A percentile compares a stretch with the other conserved stretches of the same genome.
Evolutionary conservation across 129 eudicot genomes (phyloP).

Genomic region (Silybum marianum): DNA sequence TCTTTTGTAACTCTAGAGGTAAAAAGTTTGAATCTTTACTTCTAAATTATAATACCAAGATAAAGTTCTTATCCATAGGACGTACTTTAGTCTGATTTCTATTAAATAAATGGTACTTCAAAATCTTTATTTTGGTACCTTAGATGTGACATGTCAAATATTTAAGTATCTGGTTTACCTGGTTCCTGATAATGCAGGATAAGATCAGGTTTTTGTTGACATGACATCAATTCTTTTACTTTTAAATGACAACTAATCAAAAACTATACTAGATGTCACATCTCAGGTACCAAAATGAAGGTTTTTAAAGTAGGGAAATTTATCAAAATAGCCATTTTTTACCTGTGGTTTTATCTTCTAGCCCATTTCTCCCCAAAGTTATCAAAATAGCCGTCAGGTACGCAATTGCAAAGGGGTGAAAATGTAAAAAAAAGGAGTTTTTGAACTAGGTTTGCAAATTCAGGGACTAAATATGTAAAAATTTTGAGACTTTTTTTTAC

Average conservation of each 20-base stretch:
- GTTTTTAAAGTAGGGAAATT: neutral
- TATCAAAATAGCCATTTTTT: too few relatives aligned
- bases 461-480: too few relatives aligned
- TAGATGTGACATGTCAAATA: neutral
- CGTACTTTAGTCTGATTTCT: too few relatives aligned
- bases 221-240: neutral
- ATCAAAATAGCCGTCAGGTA: too few relatives aligned
- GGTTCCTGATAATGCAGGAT: neutral
- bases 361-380: too few relatives aligned
- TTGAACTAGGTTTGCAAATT: too few relatives aligned
- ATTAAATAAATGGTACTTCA: neutral
- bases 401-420: too few relatives aligned
- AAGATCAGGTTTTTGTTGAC: neutral
- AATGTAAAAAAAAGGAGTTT: too few relatives aligned
- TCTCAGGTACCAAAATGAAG: neutral
- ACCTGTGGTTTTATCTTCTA: too few relatives aligned
- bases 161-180: neutral
- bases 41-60: neutral
- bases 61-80: too few relatives aligned
- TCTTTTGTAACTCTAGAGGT: constrained; percentile 85
- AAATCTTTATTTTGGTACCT: neutral
- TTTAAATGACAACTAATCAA: too few relatives aligned
- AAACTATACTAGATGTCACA: neutral
- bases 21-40: constrained; percentile 12
- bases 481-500: too few relatives aligned